These are phyloP conservation scores for Cydonia oblonga DNA, from an alignment of 331 rosid species.

Conservation along the genomic window DNA sequence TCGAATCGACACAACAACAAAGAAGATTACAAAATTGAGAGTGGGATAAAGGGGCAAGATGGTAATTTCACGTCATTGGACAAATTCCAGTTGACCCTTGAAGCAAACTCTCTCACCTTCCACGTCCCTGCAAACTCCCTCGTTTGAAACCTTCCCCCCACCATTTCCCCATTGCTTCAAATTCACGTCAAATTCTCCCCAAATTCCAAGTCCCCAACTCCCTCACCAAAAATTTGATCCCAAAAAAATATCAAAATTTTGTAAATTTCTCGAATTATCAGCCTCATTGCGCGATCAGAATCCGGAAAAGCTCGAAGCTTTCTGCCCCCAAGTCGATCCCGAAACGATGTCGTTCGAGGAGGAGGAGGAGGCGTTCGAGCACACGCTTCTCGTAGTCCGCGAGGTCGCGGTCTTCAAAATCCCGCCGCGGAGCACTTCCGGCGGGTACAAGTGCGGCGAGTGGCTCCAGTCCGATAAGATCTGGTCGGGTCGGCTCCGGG, in stretches of 20 bases:
- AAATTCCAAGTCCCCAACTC: background rate
- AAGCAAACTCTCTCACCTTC: slow-evolving; percentile 10
- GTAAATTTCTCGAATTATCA: background rate
- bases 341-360: slow-evolving; percentile 81
- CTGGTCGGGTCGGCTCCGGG: slow-evolving; percentile 95
- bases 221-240: background rate
- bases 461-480: slow-evolving; percentile 98
- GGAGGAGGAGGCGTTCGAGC: slow-evolving; percentile 84
- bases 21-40: too few relatives aligned
- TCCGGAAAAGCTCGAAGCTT: background rate
- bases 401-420: slow-evolving; percentile 93
- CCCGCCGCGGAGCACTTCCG: slow-evolving; percentile 83
- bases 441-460: slow-evolving; percentile 98
- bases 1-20: too few relatives aligned
- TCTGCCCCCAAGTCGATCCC: slow-evolving; percentile 2
- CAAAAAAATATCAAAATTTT: background rate
- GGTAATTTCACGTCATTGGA: background rate
- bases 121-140: slow-evolving; percentile 22
- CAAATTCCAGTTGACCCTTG: slow-evolving; percentile 19
- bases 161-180: slow-evolving; percentile 10
- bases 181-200: slow-evolving; percentile 7
- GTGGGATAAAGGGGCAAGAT: background rate
- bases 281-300: background rate
- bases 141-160: slow-evolving; percentile 14
- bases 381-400: slow-evolving; percentile 92